Evolutionary conservation across 176 grass and related monocot genomes (phyloP), one percentile per base, ranked within the genome.

Genomic region (Eremochloa ophiuroides): DNA sequence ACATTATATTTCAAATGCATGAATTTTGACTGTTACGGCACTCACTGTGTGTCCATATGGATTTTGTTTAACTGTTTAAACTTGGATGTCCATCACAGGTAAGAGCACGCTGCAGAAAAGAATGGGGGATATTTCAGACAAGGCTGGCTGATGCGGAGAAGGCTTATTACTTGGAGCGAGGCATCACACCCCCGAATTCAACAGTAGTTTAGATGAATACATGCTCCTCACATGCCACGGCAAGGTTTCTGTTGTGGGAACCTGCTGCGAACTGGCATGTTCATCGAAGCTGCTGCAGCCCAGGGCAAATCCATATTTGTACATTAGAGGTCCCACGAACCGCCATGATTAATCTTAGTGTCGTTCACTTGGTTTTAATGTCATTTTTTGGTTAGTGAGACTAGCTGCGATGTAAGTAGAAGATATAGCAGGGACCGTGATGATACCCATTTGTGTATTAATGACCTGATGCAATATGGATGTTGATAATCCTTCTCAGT

Each of bases 111-210:
- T 97, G 94, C 68, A 92, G 92, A 58, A 97, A 88, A 87, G 94
- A 97, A 53, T 97, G 92, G 94, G 87, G 80, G 27, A 92, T 97
- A 55, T 97, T 97, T 85, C 94, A 91, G 82, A 74, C 76, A 26
- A 85, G 94, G 73, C 28, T 97, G 81, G 63, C 85, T 15, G 92
- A 92, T 53, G 94, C 94, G 0, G 94, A 97, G 85, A 90, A 91
- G 70, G 84, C 84, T 56, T 94, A 97, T 78, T 97, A 94, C 69
- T 84, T 85, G 55, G 86, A 85, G 61, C 85, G 56, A 60, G 91
- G 91, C 35, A 97, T 97, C 71, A 75, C 83, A 18, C 83, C 82
- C 6, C 89, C 88, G 6, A 89, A 94, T 47, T 90, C 90, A 0
- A 90, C 87, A 18, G 30, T 53, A 87, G 78, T 43, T 74, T 87